These are phyloP conservation scores for Arthrobotrys sinensis DNA, from an alignment of 2,329 filamentous ascomycete species.

Conservation along the genomic window DNA sequence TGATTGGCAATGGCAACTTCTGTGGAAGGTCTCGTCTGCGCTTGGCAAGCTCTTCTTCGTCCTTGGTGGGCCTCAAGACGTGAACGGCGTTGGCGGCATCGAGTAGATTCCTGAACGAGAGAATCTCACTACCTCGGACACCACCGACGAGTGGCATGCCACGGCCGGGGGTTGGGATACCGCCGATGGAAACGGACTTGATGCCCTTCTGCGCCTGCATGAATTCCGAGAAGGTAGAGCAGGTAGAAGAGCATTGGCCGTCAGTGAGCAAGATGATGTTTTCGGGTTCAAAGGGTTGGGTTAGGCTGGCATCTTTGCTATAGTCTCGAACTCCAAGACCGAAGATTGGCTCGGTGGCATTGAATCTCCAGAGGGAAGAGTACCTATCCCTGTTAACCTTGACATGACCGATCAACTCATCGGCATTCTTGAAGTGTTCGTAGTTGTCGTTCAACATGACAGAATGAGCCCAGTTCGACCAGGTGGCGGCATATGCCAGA, in stretches of 20 bases:
- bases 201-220: conserved; percentile 72
- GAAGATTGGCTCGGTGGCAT: conserved; percentile 69
- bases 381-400: conserved; percentile 70
- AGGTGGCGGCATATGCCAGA: conserved; percentile 70
- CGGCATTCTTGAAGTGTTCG: conserved; percentile 68
- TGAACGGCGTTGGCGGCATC: conserved; percentile 48
- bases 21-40: conserved; percentile 48
- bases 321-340: conserved; percentile 72
- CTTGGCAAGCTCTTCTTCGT: conserved; percentile 32
- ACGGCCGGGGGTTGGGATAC: conserved; percentile 65
- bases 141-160: conserved; percentile 59
- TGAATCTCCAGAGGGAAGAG: conserved; percentile 66
- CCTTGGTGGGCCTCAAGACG: conserved; percentile 39
- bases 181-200: conserved; percentile 73
- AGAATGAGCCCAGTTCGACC: conserved; percentile 68
- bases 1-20: conserved; percentile 53
- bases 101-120: conserved; percentile 45
- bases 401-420: conserved; percentile 73
- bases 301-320: conserved; percentile 70
- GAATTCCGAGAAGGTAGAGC: conserved; percentile 73
- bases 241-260: conserved; percentile 75
- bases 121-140: conserved; percentile 54
- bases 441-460: conserved; percentile 66
- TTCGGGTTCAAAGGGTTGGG: conserved; percentile 72
- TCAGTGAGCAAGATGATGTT: conserved; percentile 75